Evolutionary conservation across 495 filamentous ascomycete genomes (phyloP).

Genomic region (Niebla homalea): DNA sequence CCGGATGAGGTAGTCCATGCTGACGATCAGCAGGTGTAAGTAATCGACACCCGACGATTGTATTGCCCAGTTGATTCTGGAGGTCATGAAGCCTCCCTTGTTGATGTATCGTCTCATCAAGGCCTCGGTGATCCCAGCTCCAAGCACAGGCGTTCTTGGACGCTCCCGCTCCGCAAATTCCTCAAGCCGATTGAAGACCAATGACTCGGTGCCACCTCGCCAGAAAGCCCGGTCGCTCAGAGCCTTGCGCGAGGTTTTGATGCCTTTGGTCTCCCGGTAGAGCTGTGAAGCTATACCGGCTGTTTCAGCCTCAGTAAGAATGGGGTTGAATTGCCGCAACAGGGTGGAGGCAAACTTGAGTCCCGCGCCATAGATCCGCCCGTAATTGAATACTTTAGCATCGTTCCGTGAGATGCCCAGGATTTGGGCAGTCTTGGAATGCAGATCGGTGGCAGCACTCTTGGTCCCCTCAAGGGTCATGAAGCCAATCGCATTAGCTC

Average conservation of each 20-base stretch:
- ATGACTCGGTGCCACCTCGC: constrained; percentile 91
- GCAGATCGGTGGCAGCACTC: constrained; percentile 81
- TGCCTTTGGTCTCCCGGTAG: constrained; percentile 81
- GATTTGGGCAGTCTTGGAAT: constrained; percentile 85
- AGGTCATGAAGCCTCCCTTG: constrained; percentile 87
- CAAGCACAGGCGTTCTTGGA: constrained; percentile 86
- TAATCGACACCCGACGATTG: constrained; percentile 97
- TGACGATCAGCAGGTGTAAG: constrained; percentile 81
- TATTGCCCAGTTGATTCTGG: constrained; percentile 97
- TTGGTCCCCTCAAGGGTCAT: constrained; percentile 98
- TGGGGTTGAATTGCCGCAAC: constrained; percentile 84
- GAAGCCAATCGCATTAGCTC: constrained; percentile 93
- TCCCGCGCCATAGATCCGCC: constrained; percentile 93
- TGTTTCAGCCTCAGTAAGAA: constrained; percentile 62
- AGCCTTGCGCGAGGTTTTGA: constrained; percentile 54
- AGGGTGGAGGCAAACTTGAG: constrained; percentile 84
- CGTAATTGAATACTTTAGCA: constrained; percentile 98
- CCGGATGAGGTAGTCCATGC: constrained; percentile 89
- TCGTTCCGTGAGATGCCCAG: constrained; percentile 87
- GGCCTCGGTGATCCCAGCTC: constrained; percentile 91
- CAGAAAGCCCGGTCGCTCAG: constrained; percentile 72
- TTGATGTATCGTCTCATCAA: constrained; percentile 76
- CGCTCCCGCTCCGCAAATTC: constrained; percentile 91
- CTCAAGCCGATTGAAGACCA: constrained; percentile 96
- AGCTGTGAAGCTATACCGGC: constrained; percentile 61